Percentiles rank a stretch among this genome's conserved stretches.
Conservation (phyloP, 2,329 filamentous ascomycete genomes). For the Stachybotrys chartarum region DNA sequence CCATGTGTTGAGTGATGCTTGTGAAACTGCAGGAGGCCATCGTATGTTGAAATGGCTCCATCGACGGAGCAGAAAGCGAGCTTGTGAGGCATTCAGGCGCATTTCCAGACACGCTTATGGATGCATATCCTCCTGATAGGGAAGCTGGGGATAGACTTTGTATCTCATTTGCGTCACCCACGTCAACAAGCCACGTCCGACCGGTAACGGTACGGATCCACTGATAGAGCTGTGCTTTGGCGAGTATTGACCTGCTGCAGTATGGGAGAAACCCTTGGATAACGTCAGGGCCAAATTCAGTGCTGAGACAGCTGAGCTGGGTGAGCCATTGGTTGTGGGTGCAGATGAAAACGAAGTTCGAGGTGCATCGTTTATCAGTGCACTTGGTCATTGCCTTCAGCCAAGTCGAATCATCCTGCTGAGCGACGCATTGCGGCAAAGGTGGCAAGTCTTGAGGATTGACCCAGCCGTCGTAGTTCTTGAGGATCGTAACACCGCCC, state of each 20-base stretch:
- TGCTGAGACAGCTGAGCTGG: slow-evolving; percentile 4
- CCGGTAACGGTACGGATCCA: slow-evolving; percentile 1
- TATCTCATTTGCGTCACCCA: slow-evolving; percentile 2
- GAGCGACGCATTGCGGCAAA: slow-evolving; percentile 3
- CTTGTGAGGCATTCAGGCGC: slow-evolving; percentile 1
- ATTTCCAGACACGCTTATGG: not conserved
- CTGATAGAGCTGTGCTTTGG: slow-evolving; percentile 1
- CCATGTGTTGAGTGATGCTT: not conserved
- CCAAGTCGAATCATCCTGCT: slow-evolving; percentile 1
- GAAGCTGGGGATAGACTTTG: not conserved
- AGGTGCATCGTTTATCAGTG: slow-evolving; percentile 3
- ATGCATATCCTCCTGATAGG: not conserved
- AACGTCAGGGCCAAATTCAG: not conserved
- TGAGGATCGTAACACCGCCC: not conserved
- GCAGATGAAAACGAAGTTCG: slow-evolving; percentile 3
- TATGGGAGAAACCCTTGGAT: slow-evolving; percentile 1
- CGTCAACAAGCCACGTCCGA: slow-evolving; percentile 3
- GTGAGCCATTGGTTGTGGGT: slow-evolving; percentile 2
- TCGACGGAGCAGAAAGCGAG: not conserved
- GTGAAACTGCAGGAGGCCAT: slow-evolving; percentile 1
- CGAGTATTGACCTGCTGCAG: slow-evolving; percentile 3
- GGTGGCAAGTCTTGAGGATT: slow-evolving; percentile 1
- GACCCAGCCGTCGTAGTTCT: slow-evolving; percentile 1
- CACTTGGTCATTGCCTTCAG: slow-evolving; percentile 2
- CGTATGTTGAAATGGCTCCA: not conserved